Percentiles rank a stretch among this genome's conserved stretches.
Conservation (phyloP, 106 monocot species). For the Dendrobium catenatum region DNA sequence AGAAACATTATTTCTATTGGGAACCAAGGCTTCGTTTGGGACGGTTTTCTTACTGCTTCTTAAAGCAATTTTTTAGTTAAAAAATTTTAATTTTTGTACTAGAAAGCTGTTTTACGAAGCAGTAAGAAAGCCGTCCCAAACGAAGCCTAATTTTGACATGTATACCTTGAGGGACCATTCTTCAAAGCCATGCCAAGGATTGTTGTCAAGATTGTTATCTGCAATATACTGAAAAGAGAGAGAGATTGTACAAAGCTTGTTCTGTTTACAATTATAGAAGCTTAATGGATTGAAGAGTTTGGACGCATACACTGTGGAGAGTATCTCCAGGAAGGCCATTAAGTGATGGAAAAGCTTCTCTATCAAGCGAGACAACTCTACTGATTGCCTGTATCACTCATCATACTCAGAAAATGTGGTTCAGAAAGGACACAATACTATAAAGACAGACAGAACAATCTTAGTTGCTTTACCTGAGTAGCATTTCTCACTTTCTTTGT, state of each 20-base stretch:
- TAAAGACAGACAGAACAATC: neutral
- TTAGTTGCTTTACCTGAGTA: constrained; percentile 56
- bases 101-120: too few species aligned
- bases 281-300: neutral
- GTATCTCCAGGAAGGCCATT: constrained; percentile 74
- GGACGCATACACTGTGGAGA: constrained; percentile 78
- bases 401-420: neutral
- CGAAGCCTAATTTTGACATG: too few species aligned
- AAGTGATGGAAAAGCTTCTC: constrained; percentile 75
- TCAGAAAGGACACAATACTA: constrained; percentile 5
- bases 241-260: neutral
- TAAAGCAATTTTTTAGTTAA: too few species aligned
- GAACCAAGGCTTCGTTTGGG: too few species aligned
- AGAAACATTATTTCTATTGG: too few species aligned
- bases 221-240: constrained; percentile 60
- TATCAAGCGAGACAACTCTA: constrained; percentile 83
- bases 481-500: constrained; percentile 86
- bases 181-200: constrained; percentile 87
- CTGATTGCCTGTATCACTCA: constrained; percentile 53
- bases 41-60: too few species aligned
- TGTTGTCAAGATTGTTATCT: constrained; percentile 75
- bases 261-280: neutral
- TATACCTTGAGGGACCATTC: constrained; percentile 82
- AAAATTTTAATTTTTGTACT: too few species aligned
- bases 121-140: too few species aligned